Evolutionary conservation across 352 stramenopile species (phyloP), one percentile per base, ranked within the genome.

Genomic region (Phytopythium montanum): DNA sequence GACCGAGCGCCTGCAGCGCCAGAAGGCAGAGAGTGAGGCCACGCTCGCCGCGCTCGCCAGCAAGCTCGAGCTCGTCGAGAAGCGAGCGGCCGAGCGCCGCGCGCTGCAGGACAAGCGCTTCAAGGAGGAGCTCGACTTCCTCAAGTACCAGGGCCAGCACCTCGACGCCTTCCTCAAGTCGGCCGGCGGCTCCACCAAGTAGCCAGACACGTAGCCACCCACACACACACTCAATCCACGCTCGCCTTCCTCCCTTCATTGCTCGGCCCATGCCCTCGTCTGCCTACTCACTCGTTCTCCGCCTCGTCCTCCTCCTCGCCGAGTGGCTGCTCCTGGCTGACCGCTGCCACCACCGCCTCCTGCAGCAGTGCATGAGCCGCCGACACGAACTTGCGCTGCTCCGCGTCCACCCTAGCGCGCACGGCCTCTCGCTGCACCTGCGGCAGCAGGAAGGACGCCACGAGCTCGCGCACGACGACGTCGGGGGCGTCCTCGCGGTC

Each of bases 71-170:
- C 80, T 98, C 19, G 95, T 97, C 53, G 93, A 98, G 59, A 98
- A 97, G 68, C 76, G 90, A 34, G 83, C 88, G 31, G 85, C 72
- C 10, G 93, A 98, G 64, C 74, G 85, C 56, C 92, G 92, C 18
- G 80, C 79, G 21, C 68, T 97, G 26, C 92, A 97, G 59, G 90
- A 98, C 68, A 97, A 98, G 67, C 95, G 94, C 56, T 92, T 90
- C 60, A 97, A 98, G 57, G 92, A 98, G 62, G 90, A 98, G 60
- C 74, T 98, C 42, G 91, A 97, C 60, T 98, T 98, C 59, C 80
- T 98, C 54, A 98, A 97, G 71, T 97, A 98, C 74, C 92, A 98
- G 68, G 88, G 89, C 34, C 90, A 98, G 68, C 92, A 98, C 64
- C 75, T 98, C n/a, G 94, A 98, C 56, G 84, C 87, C 12, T 98